A percentile compares a stretch with the other conserved stretches of the same genome.
These are phyloP conservation scores for Fragilaria radians DNA, from an alignment of 108 stramenopile species.

Conservation along the genomic window DNA sequence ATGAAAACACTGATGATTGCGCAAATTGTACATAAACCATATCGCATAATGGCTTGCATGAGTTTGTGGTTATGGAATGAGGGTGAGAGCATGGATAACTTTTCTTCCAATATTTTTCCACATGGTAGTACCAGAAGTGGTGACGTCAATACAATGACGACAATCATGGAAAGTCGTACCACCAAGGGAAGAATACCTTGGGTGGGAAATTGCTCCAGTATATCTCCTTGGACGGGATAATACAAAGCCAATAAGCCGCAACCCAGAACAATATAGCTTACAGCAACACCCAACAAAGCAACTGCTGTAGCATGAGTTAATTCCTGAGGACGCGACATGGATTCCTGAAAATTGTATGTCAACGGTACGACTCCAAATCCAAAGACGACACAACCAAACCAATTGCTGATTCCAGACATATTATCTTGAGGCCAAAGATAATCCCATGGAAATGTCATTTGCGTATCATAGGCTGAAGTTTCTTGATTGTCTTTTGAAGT, in stretches of 20 bases:
- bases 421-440: slow-evolving; percentile 19
- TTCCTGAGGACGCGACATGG: slow-evolving; percentile 55
- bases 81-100: slow-evolving; percentile 27
- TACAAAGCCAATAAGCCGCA: slow-evolving; percentile 36
- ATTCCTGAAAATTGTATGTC: slow-evolving; percentile 58
- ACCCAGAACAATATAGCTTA: slow-evolving; percentile 45
- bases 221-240: slow-evolving; percentile 63
- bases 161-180: slow-evolving; percentile 52
- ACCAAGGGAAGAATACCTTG: slow-evolving; percentile 29
- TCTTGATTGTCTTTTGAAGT: neutral
- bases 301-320: slow-evolving; percentile 28
- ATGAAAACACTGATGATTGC: slow-evolving; percentile 32
- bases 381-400: slow-evolving; percentile 73
- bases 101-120: slow-evolving; percentile 72
- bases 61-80: neutral
- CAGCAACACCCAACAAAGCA: slow-evolving; percentile 42
- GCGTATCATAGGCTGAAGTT: neutral
- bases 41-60: slow-evolving; percentile 23
- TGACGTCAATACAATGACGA: slow-evolving; percentile 54
- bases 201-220: slow-evolving; percentile 56
- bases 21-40: slow-evolving; percentile 33
- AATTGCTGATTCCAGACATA: slow-evolving; percentile 44
- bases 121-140: slow-evolving; percentile 73
- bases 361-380: slow-evolving; percentile 53
- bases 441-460: neutral